Conservation (phyloP, 2,329 filamentous ascomycete genomes). For the Lachnellula suecica region DNA sequence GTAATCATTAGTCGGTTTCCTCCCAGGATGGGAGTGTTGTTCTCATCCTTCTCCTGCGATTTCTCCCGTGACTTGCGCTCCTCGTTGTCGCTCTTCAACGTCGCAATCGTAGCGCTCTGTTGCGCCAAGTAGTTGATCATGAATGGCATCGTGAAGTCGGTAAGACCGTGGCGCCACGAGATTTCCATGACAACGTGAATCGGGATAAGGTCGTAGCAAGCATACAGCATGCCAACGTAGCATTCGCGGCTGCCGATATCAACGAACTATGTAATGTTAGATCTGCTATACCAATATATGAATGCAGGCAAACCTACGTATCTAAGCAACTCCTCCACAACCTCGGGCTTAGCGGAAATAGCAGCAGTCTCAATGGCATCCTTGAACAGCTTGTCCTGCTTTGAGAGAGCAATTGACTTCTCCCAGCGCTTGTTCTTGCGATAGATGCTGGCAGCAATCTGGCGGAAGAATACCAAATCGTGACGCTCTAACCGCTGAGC, state of each 20-base stretch:
- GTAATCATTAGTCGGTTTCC: conserved; percentile 92
- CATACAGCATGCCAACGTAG: conserved; percentile 99
- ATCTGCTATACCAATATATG: conserved; percentile 8
- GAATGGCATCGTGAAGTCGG: conserved; percentile 99
- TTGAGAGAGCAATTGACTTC: conserved; percentile 95
- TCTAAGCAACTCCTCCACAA: conserved; percentile 92
- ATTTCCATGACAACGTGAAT: conserved; percentile 92
- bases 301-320: conserved; percentile 72
- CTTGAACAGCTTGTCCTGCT: conserved; percentile 99
- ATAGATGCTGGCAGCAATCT: conserved; percentile 97
- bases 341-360: conserved; percentile 83
- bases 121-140: conserved; percentile 98
- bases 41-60: conserved; percentile 79
- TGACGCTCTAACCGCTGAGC: conserved; percentile 94
- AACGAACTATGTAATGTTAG: conserved; percentile 69
- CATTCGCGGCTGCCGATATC: conserved; percentile 99
- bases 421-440: conserved; percentile 99
- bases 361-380: conserved; percentile 98
- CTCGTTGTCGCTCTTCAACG: conserved; percentile 93
- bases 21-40: conserved; percentile 90
- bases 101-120: conserved; percentile 81
- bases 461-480: conserved; percentile 97
- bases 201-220: conserved; percentile 95
- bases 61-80: conserved; percentile 78
- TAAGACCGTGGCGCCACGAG: conserved; percentile 92